Base-by-base conservation (phyloP, 139 green algal genomes). In the Spirogloea muscicola region DNA sequence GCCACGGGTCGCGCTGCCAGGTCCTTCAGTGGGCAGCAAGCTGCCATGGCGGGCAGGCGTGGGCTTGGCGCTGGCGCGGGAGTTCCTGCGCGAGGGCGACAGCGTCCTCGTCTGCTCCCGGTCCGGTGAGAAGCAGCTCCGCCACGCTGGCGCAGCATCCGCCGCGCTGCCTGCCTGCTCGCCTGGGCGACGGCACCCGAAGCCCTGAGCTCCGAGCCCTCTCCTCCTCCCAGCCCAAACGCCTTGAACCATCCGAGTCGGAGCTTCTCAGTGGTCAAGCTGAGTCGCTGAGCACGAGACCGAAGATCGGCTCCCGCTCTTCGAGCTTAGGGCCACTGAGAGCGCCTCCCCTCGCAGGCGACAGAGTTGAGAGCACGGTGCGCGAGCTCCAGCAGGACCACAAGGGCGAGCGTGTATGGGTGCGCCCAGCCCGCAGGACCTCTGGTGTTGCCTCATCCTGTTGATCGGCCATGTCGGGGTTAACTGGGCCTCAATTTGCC, bases 21-120 rank as follows among this genome's bases (percentile, higher is more conserved):
- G 21, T 55, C 46, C 21, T 55, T 31, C 46, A 31, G 21, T 55
- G 21, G 46, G 21, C 21, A n/a, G n/a, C n/a, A n/a, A n/a, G n/a
- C n/a, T 55, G 21, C 25, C 31, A 18, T 67, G 18, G 21, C 2
- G 3, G 9, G 27, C 33, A 79, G 75, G 75, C 38, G 31, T 97
- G 27, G 92, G 92, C 0, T 82, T 86, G 1, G 91, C 90, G 0
- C 72, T 97, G 58, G 92, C 91, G 0, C 77, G 84, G 40, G 82
- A 91, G 49, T 97, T 97, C 51, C 52, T 95, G 38, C 16, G 62
- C 34, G 49, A 77, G 25, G 88, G 88, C 3, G 86, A 91, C 73
- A 84, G 68, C 34, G 87, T 96, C 6, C 9, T 92, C 37, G 83
- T 96, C 13, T 94, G 86, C 70, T 89, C 85, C 0, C 80, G 91